Percentiles rank a stretch among this genome's conserved stretches.
These are phyloP conservation scores for Amphirosellinia nigrospora DNA, from an alignment of 495 filamentous ascomycete genomes.

Conservation along the genomic window DNA sequence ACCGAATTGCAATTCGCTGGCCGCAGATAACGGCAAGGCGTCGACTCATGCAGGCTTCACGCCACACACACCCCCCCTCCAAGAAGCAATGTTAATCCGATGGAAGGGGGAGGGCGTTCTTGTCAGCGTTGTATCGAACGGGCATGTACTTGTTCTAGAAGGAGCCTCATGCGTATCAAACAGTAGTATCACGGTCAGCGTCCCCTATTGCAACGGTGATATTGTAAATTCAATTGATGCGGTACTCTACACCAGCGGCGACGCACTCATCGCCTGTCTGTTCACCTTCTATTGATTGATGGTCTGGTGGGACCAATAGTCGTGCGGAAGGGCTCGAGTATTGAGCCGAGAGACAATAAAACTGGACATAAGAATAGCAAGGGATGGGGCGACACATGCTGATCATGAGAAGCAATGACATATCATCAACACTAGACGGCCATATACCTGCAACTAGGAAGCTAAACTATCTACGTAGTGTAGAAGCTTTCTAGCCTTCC, in stretches of 20 bases:
- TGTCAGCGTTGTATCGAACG: constrained; percentile 12
- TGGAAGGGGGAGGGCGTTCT: not conserved
- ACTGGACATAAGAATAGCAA: not conserved
- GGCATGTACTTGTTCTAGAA: constrained; percentile 18
- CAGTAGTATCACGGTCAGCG: constrained; percentile 15
- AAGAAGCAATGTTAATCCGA: constrained; percentile 18
- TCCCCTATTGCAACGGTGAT: constrained; percentile 4
- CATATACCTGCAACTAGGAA: not conserved
- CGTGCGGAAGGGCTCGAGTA: constrained; percentile 14
- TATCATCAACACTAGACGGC: constrained; percentile 13
- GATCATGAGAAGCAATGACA: constrained; percentile 20
- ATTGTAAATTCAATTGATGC: constrained; percentile 15
- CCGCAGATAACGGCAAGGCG: constrained; percentile 23
- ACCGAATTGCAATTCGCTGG: constrained; percentile 6
- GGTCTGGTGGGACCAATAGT: not conserved
- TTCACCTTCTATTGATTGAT: not conserved
- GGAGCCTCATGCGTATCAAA: constrained; percentile 9
- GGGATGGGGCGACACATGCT: not conserved
- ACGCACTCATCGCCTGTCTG: not conserved
- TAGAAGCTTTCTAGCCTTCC: not conserved
- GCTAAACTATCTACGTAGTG: not conserved
- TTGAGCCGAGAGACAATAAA: not conserved
- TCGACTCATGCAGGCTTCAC: constrained; percentile 10
- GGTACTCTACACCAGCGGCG: not conserved
- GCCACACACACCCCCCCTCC: constrained; percentile 18